Conservation (phyloP, 2,329 filamentous ascomycete genomes). For the Pyricularia sp. region DNA sequence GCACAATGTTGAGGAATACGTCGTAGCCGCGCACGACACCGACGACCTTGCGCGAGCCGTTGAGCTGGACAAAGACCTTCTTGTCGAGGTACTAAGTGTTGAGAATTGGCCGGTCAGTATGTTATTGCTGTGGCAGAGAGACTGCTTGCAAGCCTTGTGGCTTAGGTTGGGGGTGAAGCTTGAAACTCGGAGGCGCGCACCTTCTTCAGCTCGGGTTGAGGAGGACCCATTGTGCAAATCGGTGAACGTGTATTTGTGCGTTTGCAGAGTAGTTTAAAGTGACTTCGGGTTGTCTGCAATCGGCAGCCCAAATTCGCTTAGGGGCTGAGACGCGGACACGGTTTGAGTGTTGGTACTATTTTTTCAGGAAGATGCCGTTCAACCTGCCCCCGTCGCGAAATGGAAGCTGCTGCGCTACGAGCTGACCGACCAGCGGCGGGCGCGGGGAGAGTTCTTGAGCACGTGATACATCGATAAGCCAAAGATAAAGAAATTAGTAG, state of each 20-base stretch:
- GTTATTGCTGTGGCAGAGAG: not conserved
- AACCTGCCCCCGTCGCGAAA: not conserved
- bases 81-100: constrained; percentile 89
- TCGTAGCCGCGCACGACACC: constrained; percentile 91
- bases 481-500: not conserved
- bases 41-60: constrained; percentile 94
- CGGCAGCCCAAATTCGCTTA: not conserved
- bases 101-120: not conserved
- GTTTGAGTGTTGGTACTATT: not conserved
- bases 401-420: not conserved
- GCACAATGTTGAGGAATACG: constrained; percentile 95
- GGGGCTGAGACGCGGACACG: not conserved
- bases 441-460: not conserved
- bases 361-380: not conserved
- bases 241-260: not conserved
- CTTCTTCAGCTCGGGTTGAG: constrained; percentile 98
- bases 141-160: not conserved
- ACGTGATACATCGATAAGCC: not conserved
- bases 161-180: not conserved
- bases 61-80: constrained; percentile 92
- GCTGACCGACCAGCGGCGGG: not conserved
- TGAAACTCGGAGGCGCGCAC: constrained; percentile 29
- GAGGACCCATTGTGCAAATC: constrained; percentile 75
- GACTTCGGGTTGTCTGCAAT: not conserved
- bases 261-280: not conserved